phyloP scores from a whole-genome alignment of 306 rosid genomes.

The Prunus dulcis region DNA sequence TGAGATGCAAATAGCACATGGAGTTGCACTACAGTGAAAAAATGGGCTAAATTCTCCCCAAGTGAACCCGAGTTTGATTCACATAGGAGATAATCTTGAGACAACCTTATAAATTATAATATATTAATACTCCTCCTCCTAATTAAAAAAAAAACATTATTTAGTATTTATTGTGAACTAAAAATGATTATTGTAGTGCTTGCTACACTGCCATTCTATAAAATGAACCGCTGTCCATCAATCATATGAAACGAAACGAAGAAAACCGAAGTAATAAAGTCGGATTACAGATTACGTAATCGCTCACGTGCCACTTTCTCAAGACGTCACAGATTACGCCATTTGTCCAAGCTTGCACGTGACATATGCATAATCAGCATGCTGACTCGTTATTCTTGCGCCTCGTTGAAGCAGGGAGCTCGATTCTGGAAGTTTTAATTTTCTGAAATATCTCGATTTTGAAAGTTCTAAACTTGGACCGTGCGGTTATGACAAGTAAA shows the following conservation, averaged over 20 bases:
- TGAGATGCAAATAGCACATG: too few relatives aligned
- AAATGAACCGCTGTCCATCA: too few relatives aligned
- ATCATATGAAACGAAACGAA: neutral
- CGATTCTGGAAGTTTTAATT: neutral
- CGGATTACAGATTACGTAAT: neutral
- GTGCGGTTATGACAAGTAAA: neutral
- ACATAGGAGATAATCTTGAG: rapidly evolving
- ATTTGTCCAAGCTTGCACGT: neutral
- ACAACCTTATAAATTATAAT: too few relatives aligned
- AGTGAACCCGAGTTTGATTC: too few relatives aligned
- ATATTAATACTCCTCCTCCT: too few relatives aligned
- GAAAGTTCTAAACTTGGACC: neutral
- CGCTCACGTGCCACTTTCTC: neutral
- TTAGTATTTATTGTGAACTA: too few relatives aligned
- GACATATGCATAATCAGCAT: neutral
- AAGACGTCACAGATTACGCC: neutral
- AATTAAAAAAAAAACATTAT: too few relatives aligned
- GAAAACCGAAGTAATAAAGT: neutral
- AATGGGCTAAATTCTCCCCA: too few relatives aligned
- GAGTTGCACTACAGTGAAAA: too few relatives aligned
- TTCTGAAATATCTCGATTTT: too few relatives aligned
- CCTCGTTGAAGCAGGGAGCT: neutral
- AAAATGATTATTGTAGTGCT: too few relatives aligned
- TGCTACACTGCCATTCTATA: too few relatives aligned
- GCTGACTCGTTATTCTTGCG: neutral